These are phyloP conservation scores for Candida silvicultrix DNA, from an alignment of 805 yeast species.

Conservation along the genomic window DNA sequence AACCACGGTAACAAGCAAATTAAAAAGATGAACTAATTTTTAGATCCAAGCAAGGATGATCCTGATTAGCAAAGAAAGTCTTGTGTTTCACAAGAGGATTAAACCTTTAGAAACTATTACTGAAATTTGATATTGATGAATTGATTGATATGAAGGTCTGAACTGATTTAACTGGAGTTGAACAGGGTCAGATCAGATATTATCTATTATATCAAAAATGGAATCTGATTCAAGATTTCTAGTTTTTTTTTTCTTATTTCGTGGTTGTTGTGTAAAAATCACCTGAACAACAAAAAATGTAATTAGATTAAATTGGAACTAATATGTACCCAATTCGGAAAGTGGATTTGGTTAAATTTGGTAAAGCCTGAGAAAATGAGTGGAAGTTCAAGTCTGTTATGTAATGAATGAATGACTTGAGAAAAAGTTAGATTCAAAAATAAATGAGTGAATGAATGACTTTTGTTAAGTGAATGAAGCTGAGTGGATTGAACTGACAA, in stretches of 20 bases:
- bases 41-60: not conserved
- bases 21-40: not conserved
- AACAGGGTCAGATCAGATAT: not conserved
- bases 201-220: not conserved
- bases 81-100: not conserved
- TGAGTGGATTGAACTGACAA: not conserved
- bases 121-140: not conserved
- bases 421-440: not conserved
- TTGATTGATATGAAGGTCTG: not conserved
- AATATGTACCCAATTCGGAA: not conserved
- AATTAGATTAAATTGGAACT: not conserved
- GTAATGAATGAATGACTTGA: not conserved
- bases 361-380: not conserved
- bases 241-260: not conserved
- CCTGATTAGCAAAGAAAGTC: not conserved
- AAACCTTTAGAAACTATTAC: not conserved
- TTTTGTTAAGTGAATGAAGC: not conserved
- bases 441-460: not conserved
- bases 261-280: not conserved
- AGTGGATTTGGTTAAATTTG: not conserved
- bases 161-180: not conserved
- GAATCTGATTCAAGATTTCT: not conserved
- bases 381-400: not conserved
- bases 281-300: not conserved
- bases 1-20: not conserved